Base-by-base conservation (phyloP, 2,329 filamentous ascomycete species). In the Claviceps digitariae region DNA sequence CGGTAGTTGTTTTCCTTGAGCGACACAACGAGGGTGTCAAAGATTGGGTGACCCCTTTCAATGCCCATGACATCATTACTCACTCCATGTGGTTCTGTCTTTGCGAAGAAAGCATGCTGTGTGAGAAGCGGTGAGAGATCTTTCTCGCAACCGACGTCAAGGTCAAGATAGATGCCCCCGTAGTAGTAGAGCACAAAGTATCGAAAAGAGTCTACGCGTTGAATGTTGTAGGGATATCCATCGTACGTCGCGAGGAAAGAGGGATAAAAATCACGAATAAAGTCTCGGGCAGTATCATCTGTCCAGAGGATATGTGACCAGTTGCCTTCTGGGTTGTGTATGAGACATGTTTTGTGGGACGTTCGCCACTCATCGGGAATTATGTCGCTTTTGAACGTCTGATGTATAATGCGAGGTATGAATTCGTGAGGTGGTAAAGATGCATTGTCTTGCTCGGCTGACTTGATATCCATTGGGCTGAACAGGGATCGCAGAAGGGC, bases 81-180 rank as follows among this genome's bases (percentile, higher is more conserved):
- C 41, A 48, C 43, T 8, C 51, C 51, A 12, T 38, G 5, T 6
- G 51, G 51, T 12, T 46, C 44, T 6, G 51, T 48, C 25, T 52
- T 52, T 3, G 27, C 43, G 23, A 52, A 52, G 21, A 52, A 46
- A 5, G 43, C 43, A 40, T 48, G 51, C 20, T 52, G 43, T 29
- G 15, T 25, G 40, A 52, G 43, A 6, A 52, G 43, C 21, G 43
- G 41, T 17, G 51, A 48, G 4, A 52, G 51, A 27, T 52, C 51
- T 17, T 41, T 50, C 3, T 25, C 8, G n/a, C 48, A 50, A 25
- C 48, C 48, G 2, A 50, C 25, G 66, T 93, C 87, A 48, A 91
- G 70, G 63, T 93, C 87, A 59, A 91, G 82, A 67, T 91, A 91
- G 53, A 89, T 82, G 43, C 87, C 87, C 53, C 87, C 87, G 64